Percentiles rank a stretch among this genome's conserved stretches.
phyloP scores from a whole-genome alignment of 2,329 filamentous ascomycete genomes.

The Dactylellina drechsleri region DNA sequence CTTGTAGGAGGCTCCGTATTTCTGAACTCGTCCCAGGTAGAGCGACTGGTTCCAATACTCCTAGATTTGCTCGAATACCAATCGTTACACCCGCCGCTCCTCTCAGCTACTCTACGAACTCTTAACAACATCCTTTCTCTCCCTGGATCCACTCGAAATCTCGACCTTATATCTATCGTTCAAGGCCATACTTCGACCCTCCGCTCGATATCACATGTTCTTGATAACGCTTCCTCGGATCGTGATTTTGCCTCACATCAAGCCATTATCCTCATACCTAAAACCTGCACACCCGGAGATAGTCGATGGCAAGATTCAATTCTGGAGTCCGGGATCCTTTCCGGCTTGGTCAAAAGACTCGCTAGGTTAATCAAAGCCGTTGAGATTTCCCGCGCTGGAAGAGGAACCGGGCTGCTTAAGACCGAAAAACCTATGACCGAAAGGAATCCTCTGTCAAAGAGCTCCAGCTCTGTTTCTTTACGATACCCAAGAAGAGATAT shows the following conservation, averaged over 20 bases:
- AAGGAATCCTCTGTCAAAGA: slow-evolving; percentile 63
- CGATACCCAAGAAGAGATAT: slow-evolving; percentile 67
- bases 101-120: slow-evolving; percentile 77
- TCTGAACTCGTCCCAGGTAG: slow-evolving; percentile 62
- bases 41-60: slow-evolving; percentile 67
- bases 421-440: slow-evolving; percentile 67
- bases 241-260: slow-evolving; percentile 73
- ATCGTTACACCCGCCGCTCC: slow-evolving; percentile 72
- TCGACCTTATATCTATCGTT: slow-evolving; percentile 34
- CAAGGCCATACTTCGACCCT: slow-evolving; percentile 38
- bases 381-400: slow-evolving; percentile 27
- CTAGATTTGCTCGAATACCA: slow-evolving; percentile 75
- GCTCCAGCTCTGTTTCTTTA: slow-evolving; percentile 62
- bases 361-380: slow-evolving; percentile 74
- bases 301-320: slow-evolving; percentile 70
- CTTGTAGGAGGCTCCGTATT: slow-evolving; percentile 79
- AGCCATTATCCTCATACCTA: slow-evolving; percentile 67
- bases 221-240: slow-evolving; percentile 68
- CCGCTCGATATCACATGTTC: slow-evolving; percentile 62
- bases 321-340: slow-evolving; percentile 77
- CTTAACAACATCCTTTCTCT: slow-evolving; percentile 66
- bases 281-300: slow-evolving; percentile 55
- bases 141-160: slow-evolving; percentile 15
- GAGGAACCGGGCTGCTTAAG: slow-evolving; percentile 34
- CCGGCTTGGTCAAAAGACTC: slow-evolving; percentile 78